Conservation (phyloP, 768 basidiomycete species). For the Lactifluus subvellereus region DNA sequence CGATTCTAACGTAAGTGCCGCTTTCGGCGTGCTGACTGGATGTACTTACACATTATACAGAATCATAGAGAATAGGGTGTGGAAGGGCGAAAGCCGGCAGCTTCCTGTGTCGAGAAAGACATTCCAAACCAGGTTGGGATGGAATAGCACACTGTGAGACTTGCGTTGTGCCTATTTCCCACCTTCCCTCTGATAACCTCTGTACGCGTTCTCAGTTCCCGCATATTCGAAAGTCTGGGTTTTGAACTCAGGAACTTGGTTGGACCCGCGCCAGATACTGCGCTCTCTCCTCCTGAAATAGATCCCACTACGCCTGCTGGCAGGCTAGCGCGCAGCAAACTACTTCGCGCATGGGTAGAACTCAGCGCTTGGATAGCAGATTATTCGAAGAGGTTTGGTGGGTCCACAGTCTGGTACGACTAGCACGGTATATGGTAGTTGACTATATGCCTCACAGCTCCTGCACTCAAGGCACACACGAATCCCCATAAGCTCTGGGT, state of each 20-base stretch:
- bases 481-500: conserved; percentile 41
- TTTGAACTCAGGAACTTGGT: conserved; percentile 30
- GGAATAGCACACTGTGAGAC: conserved; percentile 54
- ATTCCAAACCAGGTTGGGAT: conserved; percentile 63
- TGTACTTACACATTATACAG: conserved; percentile 34
- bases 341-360: conserved; percentile 80
- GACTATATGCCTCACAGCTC: conserved; percentile 32
- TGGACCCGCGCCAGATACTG: conserved; percentile 34
- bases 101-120: conserved; percentile 48
- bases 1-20: conserved; percentile 52
- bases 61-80: conserved; percentile 68
- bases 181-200: neutral
- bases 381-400: conserved; percentile 46
- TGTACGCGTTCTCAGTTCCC: conserved; percentile 29
- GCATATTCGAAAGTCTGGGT: conserved; percentile 39
- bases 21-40: neutral
- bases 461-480: conserved; percentile 39
- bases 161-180: neutral
- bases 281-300: conserved; percentile 50
- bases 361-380: conserved; percentile 59
- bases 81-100: conserved; percentile 59
- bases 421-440: neutral
- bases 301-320: conserved; percentile 44
- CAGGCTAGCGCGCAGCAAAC: conserved; percentile 47
- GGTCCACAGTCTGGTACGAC: conserved; percentile 20